These are phyloP conservation scores for Heterobasidion occidentale DNA, from an alignment of 1,284 basidiomycete species.

Conservation along the genomic window DNA sequence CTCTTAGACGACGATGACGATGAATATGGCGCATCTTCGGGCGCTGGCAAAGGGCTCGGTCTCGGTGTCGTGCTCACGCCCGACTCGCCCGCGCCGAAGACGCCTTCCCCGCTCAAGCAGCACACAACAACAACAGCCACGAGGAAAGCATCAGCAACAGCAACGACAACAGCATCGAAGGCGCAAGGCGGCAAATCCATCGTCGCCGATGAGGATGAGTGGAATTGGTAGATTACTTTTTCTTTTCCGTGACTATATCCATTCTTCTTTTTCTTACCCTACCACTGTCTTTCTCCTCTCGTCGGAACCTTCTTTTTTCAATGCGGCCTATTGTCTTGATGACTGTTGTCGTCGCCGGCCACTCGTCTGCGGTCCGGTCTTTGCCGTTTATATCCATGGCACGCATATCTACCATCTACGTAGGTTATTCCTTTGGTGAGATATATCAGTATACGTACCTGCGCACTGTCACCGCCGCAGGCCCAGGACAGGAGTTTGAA, in stretches of 20 bases:
- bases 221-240: slow-evolving; percentile 44
- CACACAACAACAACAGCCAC: slow-evolving; percentile 3
- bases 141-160: not conserved
- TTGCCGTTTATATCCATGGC: too few species aligned
- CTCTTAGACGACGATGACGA: slow-evolving; percentile 36
- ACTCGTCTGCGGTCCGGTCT: too few species aligned
- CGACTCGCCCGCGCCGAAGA: slow-evolving; percentile 14
- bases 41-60: slow-evolving; percentile 8
- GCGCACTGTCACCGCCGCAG: too few species aligned
- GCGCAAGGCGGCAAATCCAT: slow-evolving; percentile 9
- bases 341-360: too few species aligned
- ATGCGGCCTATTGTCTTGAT: too few species aligned
- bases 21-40: not conserved
- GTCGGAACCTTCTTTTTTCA: too few species aligned
- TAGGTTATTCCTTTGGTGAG: too few species aligned
- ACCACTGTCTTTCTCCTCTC: too few species aligned
- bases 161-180: not conserved
- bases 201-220: slow-evolving; percentile 42
- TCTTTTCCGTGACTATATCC: not conserved
- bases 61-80: slow-evolving; percentile 24
- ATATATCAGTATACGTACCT: too few species aligned
- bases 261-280: too few species aligned
- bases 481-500: too few species aligned
- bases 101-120: slow-evolving; percentile 6
- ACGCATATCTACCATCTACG: too few species aligned